phyloP scores from a whole-genome alignment of 331 rosid genomes.

The Malus hybrid region DNA sequence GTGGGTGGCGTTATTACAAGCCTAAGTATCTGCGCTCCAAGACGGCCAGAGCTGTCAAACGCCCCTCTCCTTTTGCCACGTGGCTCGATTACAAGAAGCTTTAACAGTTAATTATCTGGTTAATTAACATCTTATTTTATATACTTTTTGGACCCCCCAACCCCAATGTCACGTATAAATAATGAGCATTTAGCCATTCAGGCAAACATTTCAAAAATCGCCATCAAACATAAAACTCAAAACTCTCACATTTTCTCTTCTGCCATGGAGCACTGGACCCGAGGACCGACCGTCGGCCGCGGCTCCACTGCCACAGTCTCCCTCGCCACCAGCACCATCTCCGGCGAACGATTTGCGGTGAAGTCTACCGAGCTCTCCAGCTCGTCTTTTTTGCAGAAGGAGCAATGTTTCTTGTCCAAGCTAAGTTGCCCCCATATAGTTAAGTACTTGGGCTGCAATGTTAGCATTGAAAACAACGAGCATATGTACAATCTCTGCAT shows the following conservation, averaged over 20 bases:
- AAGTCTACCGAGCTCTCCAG: conserved; percentile 30
- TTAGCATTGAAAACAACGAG: conserved; percentile 3
- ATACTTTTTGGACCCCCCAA: neutral
- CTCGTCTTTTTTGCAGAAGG: conserved; percentile 26
- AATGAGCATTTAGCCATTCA: neutral
- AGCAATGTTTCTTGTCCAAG: conserved; percentile 28
- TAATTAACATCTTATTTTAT: neutral
- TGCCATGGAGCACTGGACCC: conserved; percentile 28
- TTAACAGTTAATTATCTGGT: neutral
- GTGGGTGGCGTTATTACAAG: conserved; percentile 30
- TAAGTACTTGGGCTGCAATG: conserved; percentile 27
- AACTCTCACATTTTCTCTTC: neutral
- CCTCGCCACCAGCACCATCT: conserved; percentile 7
- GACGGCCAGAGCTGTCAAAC: conserved; percentile 24
- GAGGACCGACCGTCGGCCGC: conserved; percentile 41
- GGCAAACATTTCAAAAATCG: neutral
- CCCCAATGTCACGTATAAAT: neutral
- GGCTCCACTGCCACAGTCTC: conserved; percentile 45
- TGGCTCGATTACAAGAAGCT: neutral
- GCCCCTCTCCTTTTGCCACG: conserved; percentile 22
- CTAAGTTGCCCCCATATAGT: conserved; percentile 28
- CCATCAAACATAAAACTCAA: neutral
- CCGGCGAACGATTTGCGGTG: conserved; percentile 32
- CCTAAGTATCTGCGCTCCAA: conserved; percentile 15
- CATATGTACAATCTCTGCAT: conserved; percentile 34